Evolutionary conservation across 345 rosid species (phyloP).

Genomic region (Bruguiera parviflora): DNA sequence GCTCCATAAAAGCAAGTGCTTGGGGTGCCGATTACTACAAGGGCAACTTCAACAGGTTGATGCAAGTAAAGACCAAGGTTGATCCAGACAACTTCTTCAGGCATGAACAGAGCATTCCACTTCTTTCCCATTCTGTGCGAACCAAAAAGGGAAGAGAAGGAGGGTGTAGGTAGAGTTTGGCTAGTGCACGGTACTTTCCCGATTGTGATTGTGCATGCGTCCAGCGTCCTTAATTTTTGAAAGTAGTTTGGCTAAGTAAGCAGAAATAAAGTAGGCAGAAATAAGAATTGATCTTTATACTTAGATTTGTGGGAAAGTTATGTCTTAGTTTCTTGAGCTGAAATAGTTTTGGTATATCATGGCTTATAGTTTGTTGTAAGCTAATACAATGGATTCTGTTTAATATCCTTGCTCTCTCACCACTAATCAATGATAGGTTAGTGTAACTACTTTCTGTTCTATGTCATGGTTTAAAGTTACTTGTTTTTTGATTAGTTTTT

Average conservation of each 20-base stretch:
- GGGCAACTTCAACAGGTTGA: conserved; percentile 13
- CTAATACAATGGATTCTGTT: no score
- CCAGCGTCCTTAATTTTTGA: conserved; percentile 10
- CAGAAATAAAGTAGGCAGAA: conserved; percentile 12
- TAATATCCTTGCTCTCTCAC: no score
- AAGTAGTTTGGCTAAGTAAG: conserved; percentile 19
- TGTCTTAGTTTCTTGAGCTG: background rate
- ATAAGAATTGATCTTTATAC: background rate
- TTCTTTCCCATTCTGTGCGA: background rate
- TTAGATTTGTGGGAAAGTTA: background rate
- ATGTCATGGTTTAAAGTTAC: no score
- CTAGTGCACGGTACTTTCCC: background rate
- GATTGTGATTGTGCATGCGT: background rate
- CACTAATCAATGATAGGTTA: no score
- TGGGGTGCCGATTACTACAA: conserved; percentile 14
- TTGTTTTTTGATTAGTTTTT: no score
- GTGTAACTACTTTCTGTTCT: no score
- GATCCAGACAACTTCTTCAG: conserved; percentile 22
- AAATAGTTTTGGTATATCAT: no score
- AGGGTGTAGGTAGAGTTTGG: background rate
- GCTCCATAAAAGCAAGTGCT: conserved; percentile 1
- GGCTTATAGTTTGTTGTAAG: no score
- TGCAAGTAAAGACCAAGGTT: conserved; percentile 15
- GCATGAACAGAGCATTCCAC: conserved; percentile 23
- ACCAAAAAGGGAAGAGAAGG: conserved; percentile 10